Evolutionary conservation across 257 asterid genomes (phyloP).

Genomic region (Asclepias syriaca): DNA sequence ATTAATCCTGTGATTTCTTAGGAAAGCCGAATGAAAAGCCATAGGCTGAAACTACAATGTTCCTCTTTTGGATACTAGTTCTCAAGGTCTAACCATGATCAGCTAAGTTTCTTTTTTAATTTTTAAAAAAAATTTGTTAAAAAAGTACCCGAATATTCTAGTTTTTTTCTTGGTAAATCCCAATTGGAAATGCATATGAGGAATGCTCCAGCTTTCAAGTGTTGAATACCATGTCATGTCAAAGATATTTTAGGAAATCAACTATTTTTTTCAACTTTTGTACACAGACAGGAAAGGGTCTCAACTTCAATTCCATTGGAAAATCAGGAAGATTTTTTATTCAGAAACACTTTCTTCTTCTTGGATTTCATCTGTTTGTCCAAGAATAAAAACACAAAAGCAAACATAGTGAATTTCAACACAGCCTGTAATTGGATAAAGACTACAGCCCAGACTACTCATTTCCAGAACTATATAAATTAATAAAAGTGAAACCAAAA

Average conservation of each 20-base stretch:
- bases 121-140: background rate
- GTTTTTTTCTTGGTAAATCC: background rate
- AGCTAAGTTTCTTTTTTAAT: background rate
- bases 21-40: background rate
- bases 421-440: background rate
- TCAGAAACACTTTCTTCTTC: background rate
- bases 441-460: background rate
- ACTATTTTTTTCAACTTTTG: background rate
- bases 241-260: no score
- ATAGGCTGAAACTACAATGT: constrained; percentile 14
- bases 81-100: background rate
- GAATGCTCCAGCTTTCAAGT: no score
- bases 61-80: constrained; percentile 7
- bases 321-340: background rate
- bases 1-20: background rate
- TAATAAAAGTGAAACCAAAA: background rate
- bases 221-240: no score
- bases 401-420: constrained; percentile 8
- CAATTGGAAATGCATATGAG: background rate
- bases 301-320: background rate
- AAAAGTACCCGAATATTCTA: background rate
- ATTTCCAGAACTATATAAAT: background rate
- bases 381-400: background rate
- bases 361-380: constrained; percentile 2
- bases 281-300: background rate